These are phyloP conservation scores for Cryphonectria carpinicola DNA, from an alignment of 2,329 filamentous ascomycete genomes.

Conservation along the genomic window DNA sequence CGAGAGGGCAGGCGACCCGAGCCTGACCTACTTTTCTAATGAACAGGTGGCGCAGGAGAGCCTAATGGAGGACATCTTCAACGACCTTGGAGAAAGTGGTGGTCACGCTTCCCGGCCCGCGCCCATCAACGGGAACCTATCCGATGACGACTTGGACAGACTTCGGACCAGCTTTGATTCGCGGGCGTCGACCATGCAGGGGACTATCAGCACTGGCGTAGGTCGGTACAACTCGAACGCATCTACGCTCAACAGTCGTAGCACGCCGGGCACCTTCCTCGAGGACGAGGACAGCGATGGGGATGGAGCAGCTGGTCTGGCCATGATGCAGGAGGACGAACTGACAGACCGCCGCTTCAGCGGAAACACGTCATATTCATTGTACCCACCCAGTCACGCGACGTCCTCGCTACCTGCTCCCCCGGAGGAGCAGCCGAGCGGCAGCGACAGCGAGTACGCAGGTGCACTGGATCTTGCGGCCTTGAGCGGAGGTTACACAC, in stretches of 20 bases:
- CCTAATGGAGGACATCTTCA: constrained; percentile 63
- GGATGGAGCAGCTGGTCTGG: constrained; percentile 81
- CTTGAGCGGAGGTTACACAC: constrained; percentile 72
- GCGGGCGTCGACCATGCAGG: constrained; percentile 50
- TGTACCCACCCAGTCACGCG: constrained; percentile 37
- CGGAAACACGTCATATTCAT: constrained; percentile 53
- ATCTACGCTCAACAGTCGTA: constrained; percentile 45
- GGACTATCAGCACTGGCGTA: constrained; percentile 42
- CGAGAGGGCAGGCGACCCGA: constrained; percentile 38
- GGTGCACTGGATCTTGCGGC: constrained; percentile 73
- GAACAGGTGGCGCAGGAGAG: constrained; percentile 53
- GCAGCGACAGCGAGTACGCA: constrained; percentile 72
- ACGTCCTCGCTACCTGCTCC: constrained; percentile 47
- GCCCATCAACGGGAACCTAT: constrained; percentile 51
- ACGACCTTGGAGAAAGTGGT: constrained; percentile 51
- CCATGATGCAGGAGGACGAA: constrained; percentile 83
- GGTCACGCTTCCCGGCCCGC: constrained; percentile 42
- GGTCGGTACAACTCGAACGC: constrained; percentile 47
- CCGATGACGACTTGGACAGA: constrained; percentile 51
- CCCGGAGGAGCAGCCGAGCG: constrained; percentile 51
- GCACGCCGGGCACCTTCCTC: constrained; percentile 41
- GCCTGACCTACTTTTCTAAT: constrained; percentile 31
- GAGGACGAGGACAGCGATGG: constrained; percentile 75
- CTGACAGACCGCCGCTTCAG: constrained; percentile 72
- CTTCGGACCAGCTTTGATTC: constrained; percentile 54